Conservation (phyloP, 2,329 filamentous ascomycete genomes). For the Diaporthe aspalathi region DNA sequence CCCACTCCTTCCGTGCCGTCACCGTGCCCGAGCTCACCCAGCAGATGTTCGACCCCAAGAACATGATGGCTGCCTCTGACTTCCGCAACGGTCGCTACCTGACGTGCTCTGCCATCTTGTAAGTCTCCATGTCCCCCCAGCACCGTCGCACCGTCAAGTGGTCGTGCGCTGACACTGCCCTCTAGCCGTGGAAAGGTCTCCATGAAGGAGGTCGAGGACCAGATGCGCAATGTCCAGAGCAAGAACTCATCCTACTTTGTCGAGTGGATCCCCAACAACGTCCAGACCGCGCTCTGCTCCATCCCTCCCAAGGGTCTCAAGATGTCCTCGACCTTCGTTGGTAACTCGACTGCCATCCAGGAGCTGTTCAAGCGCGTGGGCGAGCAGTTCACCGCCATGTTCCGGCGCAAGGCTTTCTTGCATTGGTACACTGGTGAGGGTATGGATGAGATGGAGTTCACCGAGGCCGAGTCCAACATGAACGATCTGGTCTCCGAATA, state of each 20-base stretch:
- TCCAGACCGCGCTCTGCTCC: slow-evolving; percentile 98
- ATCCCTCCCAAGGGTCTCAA: slow-evolving; percentile 97
- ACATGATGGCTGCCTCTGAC: slow-evolving; percentile 99
- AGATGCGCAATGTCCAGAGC: slow-evolving; percentile 99
- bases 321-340: slow-evolving; percentile 99
- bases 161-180: slow-evolving; percentile 45
- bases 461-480: slow-evolving; percentile 99
- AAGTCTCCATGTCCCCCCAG: slow-evolving; percentile 50
- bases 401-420: slow-evolving; percentile 99
- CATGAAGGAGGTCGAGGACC: slow-evolving; percentile 99
- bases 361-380: slow-evolving; percentile 99
- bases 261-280: slow-evolving; percentile 99
- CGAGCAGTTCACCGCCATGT: slow-evolving; percentile 99
- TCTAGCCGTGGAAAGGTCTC: slow-evolving; percentile 94
- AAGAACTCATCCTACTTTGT: slow-evolving; percentile 99
- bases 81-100: slow-evolving; percentile 99
- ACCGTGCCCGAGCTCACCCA: slow-evolving; percentile 98
- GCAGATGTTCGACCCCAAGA: slow-evolving; percentile 99
- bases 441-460: slow-evolving; percentile 99
- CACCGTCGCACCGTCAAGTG: background rate
- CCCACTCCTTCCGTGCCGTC: slow-evolving; percentile 96
- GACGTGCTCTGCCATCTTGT: slow-evolving; percentile 99
- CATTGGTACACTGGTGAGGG: slow-evolving; percentile 99
- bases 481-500: slow-evolving; percentile 99
- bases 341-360: slow-evolving; percentile 99